Percentiles rank a stretch among this genome's conserved stretches.
Conservation (phyloP, 805 yeast genomes). For the Candida tallmaniae region DNA sequence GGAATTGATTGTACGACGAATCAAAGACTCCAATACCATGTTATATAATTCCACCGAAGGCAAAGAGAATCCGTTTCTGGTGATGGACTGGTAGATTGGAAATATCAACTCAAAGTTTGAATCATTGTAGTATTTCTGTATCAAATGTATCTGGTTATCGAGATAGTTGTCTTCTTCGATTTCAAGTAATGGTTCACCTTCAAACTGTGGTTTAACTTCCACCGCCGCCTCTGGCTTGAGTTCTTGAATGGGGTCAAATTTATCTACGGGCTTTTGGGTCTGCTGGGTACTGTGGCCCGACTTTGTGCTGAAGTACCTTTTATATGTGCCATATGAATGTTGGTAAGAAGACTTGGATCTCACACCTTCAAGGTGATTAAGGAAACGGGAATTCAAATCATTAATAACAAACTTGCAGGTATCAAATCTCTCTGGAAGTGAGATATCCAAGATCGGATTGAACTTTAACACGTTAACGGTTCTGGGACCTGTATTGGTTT, state of each 20-base stretch:
- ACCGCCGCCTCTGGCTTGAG: background rate
- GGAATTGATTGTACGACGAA: constrained; percentile 42
- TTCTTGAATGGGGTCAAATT: background rate
- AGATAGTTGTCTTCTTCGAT: background rate
- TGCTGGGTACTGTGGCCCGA: background rate
- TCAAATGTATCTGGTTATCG: constrained; percentile 5
- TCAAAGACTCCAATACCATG: constrained; percentile 51
- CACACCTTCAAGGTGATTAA: constrained; percentile 18
- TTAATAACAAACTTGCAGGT: constrained; percentile 28
- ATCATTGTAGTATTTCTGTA: constrained; percentile 6
- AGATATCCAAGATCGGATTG: constrained; percentile 2
- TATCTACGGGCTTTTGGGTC: background rate
- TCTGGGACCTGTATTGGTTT: constrained; percentile 12
- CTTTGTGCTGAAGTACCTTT: constrained; percentile 2
- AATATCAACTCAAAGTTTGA: constrained; percentile 30
- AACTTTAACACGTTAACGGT: constrained; percentile 3
- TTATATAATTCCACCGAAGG: constrained; percentile 54
- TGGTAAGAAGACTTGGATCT: background rate
- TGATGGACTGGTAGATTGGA: constrained; percentile 39
- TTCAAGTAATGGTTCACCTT: no score
- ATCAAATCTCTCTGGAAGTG: background rate
- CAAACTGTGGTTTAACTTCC: background rate
- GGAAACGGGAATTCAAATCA: constrained; percentile 26
- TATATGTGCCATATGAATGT: background rate
- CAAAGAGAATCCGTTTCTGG: constrained; percentile 30